phyloP scores from a whole-genome alignment of 1,284 basidiomycete species.

The Paramarasmius palmivorus region DNA sequence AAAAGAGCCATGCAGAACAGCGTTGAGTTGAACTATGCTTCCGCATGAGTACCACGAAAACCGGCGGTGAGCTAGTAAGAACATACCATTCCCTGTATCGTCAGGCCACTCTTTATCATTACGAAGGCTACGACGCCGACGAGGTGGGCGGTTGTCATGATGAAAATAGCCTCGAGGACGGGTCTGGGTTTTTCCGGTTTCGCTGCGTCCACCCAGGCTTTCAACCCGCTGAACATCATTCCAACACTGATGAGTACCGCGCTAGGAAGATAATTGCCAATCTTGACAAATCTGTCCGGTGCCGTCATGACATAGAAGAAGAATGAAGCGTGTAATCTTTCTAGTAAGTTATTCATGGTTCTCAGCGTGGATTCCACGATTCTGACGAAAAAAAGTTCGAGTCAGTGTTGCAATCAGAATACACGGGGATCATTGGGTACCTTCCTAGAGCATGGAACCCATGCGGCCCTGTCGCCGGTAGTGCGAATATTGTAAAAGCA shows the following conservation, averaged over 20 bases:
- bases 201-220: constrained; percentile 67
- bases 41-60: no score
- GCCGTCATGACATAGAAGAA: constrained; percentile 90
- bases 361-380: constrained; percentile 84
- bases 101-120: constrained; percentile 42
- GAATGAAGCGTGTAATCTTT: constrained; percentile 92
- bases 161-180: constrained; percentile 49
- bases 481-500: constrained; percentile 87
- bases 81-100: constrained; percentile 39
- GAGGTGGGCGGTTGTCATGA: constrained; percentile 56
- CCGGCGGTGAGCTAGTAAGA: no score
- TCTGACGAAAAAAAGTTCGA: constrained; percentile 31
- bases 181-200: constrained; percentile 36
- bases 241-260: constrained; percentile 80
- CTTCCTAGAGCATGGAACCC: constrained; percentile 92
- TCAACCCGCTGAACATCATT: constrained; percentile 80
- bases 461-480: constrained; percentile 89
- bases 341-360: constrained; percentile 89
- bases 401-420: background rate
- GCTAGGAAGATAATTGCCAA: constrained; percentile 87
- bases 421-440: constrained; percentile 34
- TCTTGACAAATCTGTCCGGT: constrained; percentile 81
- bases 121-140: constrained; percentile 51
- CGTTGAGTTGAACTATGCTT: no score
- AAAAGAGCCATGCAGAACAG: constrained; percentile 30